phyloP scores from a whole-genome alignment of 768 basidiomycete species.

The Mycena kentingensis region DNA sequence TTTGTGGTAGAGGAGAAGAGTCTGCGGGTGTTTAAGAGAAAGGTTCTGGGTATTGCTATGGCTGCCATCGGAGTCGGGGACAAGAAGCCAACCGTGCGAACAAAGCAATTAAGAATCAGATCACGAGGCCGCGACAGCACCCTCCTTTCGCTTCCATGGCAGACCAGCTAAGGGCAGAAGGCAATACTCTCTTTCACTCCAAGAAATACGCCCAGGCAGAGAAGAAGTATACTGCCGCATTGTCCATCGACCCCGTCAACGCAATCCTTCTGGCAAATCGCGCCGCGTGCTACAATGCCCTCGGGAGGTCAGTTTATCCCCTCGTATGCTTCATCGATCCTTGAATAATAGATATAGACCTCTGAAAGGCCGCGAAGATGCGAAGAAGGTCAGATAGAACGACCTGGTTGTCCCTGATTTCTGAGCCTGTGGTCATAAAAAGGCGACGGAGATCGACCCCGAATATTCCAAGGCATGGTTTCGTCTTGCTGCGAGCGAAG shows the following conservation, averaged over 20 bases:
- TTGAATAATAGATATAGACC: neutral
- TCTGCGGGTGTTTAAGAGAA: too few relatives aligned
- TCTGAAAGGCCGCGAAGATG: slow-evolving; percentile 5
- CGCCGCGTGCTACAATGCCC: slow-evolving; percentile 33
- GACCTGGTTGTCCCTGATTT: neutral
- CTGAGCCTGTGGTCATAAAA: neutral
- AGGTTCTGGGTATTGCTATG: too few relatives aligned
- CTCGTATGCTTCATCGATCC: neutral
- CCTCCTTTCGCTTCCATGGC: neutral
- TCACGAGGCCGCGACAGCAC: too few relatives aligned
- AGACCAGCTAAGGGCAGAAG: slow-evolving; percentile 36
- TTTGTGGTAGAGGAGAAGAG: slow-evolving; percentile 5
- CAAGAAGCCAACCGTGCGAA: too few relatives aligned
- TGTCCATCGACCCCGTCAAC: slow-evolving; percentile 33
- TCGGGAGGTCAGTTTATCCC: slow-evolving; percentile 27
- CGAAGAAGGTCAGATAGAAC: neutral
- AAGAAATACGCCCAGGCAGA: slow-evolving; percentile 31
- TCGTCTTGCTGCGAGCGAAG: slow-evolving; percentile 7
- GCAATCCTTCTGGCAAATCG: slow-evolving; percentile 41
- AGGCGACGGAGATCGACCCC: slow-evolving; percentile 10
- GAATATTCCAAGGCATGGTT: slow-evolving; percentile 15
- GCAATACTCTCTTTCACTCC: slow-evolving; percentile 36
- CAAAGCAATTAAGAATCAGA: too few relatives aligned
- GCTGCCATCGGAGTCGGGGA: too few relatives aligned
- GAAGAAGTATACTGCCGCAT: slow-evolving; percentile 37